Base-by-base conservation (phyloP, 345 rosid genomes). In the Salix caprea region DNA sequence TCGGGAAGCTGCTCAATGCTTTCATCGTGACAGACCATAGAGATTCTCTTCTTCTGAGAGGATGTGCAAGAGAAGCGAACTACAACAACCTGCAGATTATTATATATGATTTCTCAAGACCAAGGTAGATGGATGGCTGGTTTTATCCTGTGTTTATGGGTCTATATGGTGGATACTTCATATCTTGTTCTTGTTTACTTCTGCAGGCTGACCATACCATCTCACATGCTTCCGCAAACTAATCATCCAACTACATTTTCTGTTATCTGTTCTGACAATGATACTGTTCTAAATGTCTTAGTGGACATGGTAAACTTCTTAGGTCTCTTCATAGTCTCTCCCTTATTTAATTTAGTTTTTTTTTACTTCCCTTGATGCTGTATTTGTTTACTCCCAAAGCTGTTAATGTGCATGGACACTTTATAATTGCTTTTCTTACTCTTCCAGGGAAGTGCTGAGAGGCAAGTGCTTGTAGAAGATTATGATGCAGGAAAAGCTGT, bases 401-500 rank as follows among this genome's bases (percentile, higher is more conserved):
- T 15, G 39, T 52, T n/a, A 60, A 26, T 50, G 60, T 74, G 13
- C 6, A 37, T 70, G 36, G 62, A 44, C 64, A 34, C 36, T 69
- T 74, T 50, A 10, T 65, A 60, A 67, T 42, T 32, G 64, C 30
- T 28, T 81, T 74, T 7, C 71, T 78, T 39, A 16, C 46, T 23
- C 80, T 71, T 78, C 60, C 86, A 95, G 99, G 90, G 91, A 74
- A 67, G 76, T 77, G 90, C 85, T 72, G 99, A 96, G 89, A 91
- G 98, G 74, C 97, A 90, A 83, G 97, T 96, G 76, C 98, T 96
- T 76, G 97, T 94, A 69, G 88, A 84, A 83, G 89, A 96, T 85
- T 96, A 96, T 84, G 92, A 92, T 28, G 84, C 34, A 39, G 99
- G 96, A 46, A 91, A 84, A 83, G 80, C 82, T 65, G 94, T 93